Evolutionary conservation across 1,284 basidiomycete species (phyloP).

Genomic region (Irpex sp.): DNA sequence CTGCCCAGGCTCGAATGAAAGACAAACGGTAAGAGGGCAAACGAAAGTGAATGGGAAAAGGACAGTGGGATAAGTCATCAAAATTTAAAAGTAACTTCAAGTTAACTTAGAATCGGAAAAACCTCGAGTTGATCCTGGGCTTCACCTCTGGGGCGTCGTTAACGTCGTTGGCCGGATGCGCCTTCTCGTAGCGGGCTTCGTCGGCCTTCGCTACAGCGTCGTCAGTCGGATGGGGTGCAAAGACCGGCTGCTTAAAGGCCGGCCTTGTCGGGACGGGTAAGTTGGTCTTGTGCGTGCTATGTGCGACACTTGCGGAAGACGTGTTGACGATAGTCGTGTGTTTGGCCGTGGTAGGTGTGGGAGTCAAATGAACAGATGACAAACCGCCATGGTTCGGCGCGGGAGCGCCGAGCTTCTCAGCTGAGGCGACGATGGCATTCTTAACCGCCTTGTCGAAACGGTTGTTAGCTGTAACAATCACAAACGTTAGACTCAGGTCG

Average conservation of each 20-base stretch:
- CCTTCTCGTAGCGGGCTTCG: slow-evolving; percentile 11
- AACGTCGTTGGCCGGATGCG: neutral
- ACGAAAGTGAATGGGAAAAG: neutral
- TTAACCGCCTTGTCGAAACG: slow-evolving; percentile 28
- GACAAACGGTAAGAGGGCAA: neutral
- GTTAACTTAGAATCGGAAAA: slow-evolving; percentile 16
- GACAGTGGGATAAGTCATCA: neutral
- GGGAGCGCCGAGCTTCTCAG: slow-evolving; percentile 13
- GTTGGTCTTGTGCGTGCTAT: neutral
- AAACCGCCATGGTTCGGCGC: neutral
- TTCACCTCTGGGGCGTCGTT: neutral
- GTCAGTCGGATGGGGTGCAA: slow-evolving; percentile 2
- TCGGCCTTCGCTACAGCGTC: slow-evolving; percentile 10
- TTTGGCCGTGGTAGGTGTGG: slow-evolving; percentile 5
- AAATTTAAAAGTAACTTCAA: neutral
- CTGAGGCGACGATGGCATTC: slow-evolving; percentile 20
- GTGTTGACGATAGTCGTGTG: neutral
- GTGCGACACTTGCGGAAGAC: neutral
- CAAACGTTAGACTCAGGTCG: neutral
- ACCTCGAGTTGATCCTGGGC: slow-evolving; percentile 17
- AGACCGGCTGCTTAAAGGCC: neutral
- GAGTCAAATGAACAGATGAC: neutral
- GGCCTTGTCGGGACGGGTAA: neutral
- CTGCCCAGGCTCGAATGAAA: neutral
- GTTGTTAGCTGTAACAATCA: slow-evolving; percentile 22